Percentiles rank a stretch among this genome's conserved stretches.
phyloP scores from a whole-genome alignment of 148 eudicot species.

The Camellia japonica region DNA sequence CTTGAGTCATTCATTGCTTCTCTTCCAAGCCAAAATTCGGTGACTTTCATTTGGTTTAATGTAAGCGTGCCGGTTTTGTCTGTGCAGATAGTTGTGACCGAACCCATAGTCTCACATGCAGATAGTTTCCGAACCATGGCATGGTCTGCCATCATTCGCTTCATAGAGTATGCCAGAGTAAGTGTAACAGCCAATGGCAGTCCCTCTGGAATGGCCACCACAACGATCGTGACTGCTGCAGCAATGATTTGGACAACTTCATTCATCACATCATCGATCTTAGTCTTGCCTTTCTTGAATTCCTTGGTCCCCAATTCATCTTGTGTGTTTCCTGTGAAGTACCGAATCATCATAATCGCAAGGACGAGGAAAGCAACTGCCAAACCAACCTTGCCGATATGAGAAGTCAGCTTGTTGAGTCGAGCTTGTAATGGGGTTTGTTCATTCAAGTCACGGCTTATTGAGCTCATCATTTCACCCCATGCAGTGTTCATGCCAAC shows the following conservation, averaged over 20 bases:
- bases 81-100: constrained; percentile 51
- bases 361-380: constrained; percentile 16
- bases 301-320: background rate
- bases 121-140: constrained; percentile 54
- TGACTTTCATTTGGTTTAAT: constrained; percentile 35
- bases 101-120: constrained; percentile 55
- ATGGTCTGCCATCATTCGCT: constrained; percentile 27
- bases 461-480: constrained; percentile 32
- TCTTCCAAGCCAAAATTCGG: constrained; percentile 24
- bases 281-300: background rate
- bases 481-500: constrained; percentile 29
- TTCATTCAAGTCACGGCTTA: constrained; percentile 15
- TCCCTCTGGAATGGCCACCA: constrained; percentile 27
- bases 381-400: constrained; percentile 22
- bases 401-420: constrained; percentile 24
- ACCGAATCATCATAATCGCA: constrained; percentile 11
- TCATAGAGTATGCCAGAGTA: constrained; percentile 35
- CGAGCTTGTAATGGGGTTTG: constrained; percentile 23
- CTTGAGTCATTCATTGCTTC: background rate
- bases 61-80: constrained; percentile 57
- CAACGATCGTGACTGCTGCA: constrained; percentile 25
- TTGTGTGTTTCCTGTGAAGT: background rate
- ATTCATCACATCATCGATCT: constrained; percentile 18
- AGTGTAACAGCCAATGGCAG: constrained; percentile 27
- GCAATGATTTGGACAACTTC: constrained; percentile 22